These are phyloP conservation scores for Ophiostoma perfectum DNA, from an alignment of 2,329 filamentous ascomycete genomes.

Conservation along the genomic window DNA sequence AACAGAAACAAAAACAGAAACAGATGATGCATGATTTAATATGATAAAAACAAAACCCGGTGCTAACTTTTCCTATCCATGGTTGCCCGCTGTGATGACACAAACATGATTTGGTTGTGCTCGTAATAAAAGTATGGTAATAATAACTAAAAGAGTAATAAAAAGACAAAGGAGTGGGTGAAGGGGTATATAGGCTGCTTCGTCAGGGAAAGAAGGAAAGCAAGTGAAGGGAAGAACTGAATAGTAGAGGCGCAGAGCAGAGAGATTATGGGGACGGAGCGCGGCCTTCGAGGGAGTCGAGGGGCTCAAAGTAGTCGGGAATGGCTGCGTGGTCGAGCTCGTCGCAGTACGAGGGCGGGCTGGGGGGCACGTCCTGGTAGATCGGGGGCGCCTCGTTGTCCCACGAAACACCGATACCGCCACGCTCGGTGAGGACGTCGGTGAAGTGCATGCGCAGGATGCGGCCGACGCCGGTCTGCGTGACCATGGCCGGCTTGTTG, in stretches of 20 bases:
- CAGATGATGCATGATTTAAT: background rate
- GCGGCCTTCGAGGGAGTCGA: slow-evolving; percentile 29
- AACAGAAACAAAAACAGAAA: background rate
- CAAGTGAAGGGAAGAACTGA: background rate
- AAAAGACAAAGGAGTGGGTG: background rate
- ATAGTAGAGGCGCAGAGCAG: background rate
- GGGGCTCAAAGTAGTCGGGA: slow-evolving; percentile 38
- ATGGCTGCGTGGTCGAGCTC: slow-evolving; percentile 30
- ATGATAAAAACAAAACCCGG: background rate
- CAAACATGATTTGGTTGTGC: background rate
- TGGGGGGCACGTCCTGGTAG: slow-evolving; percentile 87
- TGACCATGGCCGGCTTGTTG: slow-evolving; percentile 61
- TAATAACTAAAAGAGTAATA: background rate
- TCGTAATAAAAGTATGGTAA: background rate
- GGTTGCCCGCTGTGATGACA: background rate
- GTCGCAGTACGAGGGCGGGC: slow-evolving; percentile 65
- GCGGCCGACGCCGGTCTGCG: slow-evolving; percentile 82
- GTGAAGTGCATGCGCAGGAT: slow-evolving; percentile 91
- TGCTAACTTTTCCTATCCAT: slow-evolving; percentile 6
- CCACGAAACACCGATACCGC: slow-evolving; percentile 88
- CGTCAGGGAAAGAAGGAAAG: background rate
- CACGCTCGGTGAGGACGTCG: slow-evolving; percentile 72
- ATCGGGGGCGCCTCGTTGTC: slow-evolving; percentile 92
- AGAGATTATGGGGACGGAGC: slow-evolving; percentile 9
- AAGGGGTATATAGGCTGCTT: slow-evolving; percentile 13